These are phyloP conservation scores for Venturia carpophila DNA, from an alignment of 2,329 filamentous ascomycete genomes.

Conservation along the genomic window DNA sequence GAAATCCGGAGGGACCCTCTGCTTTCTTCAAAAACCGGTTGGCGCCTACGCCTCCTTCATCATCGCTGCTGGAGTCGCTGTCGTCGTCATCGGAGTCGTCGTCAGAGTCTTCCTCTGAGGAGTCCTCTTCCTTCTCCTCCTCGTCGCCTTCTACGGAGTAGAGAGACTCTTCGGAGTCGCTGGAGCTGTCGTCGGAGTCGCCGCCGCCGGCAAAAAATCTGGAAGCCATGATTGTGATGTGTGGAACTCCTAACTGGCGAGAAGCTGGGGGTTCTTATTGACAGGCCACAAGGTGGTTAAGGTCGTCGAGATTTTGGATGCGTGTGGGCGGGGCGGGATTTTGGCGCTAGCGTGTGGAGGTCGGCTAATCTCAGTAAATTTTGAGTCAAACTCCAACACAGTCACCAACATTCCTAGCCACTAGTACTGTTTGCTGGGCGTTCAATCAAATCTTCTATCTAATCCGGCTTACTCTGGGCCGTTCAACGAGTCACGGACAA, in stretches of 20 bases:
- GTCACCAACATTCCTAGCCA: background rate
- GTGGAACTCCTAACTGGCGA: background rate
- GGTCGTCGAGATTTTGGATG: background rate
- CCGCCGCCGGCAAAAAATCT: conserved; percentile 95
- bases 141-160: conserved; percentile 69
- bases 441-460: background rate
- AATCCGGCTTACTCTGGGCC: too few species aligned
- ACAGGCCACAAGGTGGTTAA: background rate
- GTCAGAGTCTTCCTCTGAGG: conserved; percentile 48
- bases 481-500: background rate
- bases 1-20: conserved; percentile 24
- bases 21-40: conserved; percentile 75
- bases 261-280: conserved; percentile 3
- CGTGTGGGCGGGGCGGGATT: conserved; percentile 4
- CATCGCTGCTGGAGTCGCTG: conserved; percentile 43
- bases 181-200: conserved; percentile 91
- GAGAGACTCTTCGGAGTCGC: conserved; percentile 80
- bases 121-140: conserved; percentile 47
- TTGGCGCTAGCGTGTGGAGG: background rate
- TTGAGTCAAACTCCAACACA: background rate
- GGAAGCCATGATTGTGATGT: conserved; percentile 43
- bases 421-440: background rate
- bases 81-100: conserved; percentile 44
- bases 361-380: background rate
- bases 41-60: conserved; percentile 59